Base-by-base conservation (phyloP, 305 asterid species). In the Fraxinus baroniana region DNA sequence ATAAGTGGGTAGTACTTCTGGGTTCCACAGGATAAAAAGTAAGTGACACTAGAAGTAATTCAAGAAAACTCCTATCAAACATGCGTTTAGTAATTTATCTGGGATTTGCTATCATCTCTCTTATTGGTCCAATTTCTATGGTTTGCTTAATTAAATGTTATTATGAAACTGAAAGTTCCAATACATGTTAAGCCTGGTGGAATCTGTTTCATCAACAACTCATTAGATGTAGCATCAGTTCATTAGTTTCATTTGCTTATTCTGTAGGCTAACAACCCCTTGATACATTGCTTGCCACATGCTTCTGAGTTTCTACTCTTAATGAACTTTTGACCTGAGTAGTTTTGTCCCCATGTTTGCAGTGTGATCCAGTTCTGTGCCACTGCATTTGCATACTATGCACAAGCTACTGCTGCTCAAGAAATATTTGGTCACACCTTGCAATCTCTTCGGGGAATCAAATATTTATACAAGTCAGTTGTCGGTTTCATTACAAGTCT, bases 321-420 rank as follows among this genome's bases (percentile, higher is more conserved):
- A 3, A 17, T 60, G 78, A 80, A 80, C 60, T 44, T 77, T 64
- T 33, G 78, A 55, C 68, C 83, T 52, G 36, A 39, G 79, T 55
- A 77, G 74, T 77, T 80, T 83, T 74, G 20, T 77, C 41, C 64
- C 79, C 85, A 70, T 83, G 52, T 6, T 70, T 90, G 94, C 97
- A 94, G 99, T 85, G 99, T 97, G 87, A 97, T 97, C 89, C 99
- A 94, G 91, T 97, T 97, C 88, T 94, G 98, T 79, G 91, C 99
- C 82, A 97, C 98, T 26, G 98, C 99, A 36, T 97, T 97, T 85
- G 99, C 92, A 68, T 97, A 93, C 82, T 97, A 97, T 77, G 93
- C 99, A 76, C 99, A 92, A 86, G 99, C 98, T 44, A 96, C 99
- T 74, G 98, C 99, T 39, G 99, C 99, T 84, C 99, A 97, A 94